phyloP scores from a whole-genome alignment of 2,329 filamentous ascomycete genomes.

The Parascedosporium putredinis region DNA sequence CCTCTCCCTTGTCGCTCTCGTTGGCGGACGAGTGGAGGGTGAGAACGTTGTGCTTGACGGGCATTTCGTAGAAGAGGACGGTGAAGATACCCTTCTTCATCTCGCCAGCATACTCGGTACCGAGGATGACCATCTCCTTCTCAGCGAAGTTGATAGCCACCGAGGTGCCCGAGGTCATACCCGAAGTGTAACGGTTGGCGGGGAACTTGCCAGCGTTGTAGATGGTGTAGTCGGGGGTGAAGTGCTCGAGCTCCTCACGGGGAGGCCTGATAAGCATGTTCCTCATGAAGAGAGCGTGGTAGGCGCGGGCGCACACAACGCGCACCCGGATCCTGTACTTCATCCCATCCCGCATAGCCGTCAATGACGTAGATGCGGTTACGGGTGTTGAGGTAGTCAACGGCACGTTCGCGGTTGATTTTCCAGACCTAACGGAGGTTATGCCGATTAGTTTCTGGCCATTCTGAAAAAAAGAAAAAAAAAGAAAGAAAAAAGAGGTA shows the following conservation, averaged over 20 bases:
- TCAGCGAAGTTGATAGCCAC: constrained; percentile 98
- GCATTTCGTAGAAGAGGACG: constrained; percentile 99
- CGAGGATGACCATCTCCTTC: constrained; percentile 99
- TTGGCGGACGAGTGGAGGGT: constrained; percentile 98
- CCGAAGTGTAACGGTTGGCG: constrained; percentile 93
- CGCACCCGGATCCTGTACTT: constrained; percentile 96
- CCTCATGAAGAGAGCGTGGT: constrained; percentile 99
- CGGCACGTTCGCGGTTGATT: constrained; percentile 96
- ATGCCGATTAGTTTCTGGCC: no score
- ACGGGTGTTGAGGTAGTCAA: constrained; percentile 98
- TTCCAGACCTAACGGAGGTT: constrained; percentile 87
- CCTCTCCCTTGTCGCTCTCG: constrained; percentile 87
- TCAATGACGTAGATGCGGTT: constrained; percentile 98
- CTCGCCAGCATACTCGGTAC: constrained; percentile 95
- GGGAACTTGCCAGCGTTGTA: constrained; percentile 99
- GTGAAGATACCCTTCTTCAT: constrained; percentile 99
- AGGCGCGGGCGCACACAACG: constrained; percentile 95
- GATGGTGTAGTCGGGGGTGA: constrained; percentile 99
- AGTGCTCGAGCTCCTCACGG: constrained; percentile 85
- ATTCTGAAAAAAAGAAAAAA: no score
- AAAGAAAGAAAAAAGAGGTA: no score
- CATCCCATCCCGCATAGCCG: constrained; percentile 95
- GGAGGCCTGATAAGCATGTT: constrained; percentile 99
- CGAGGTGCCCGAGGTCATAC: constrained; percentile 97
- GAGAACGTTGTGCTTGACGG: constrained; percentile 97